These are phyloP conservation scores for Termitomyces sp. DNA, from an alignment of 768 basidiomycete genomes.

Conservation along the genomic window DNA sequence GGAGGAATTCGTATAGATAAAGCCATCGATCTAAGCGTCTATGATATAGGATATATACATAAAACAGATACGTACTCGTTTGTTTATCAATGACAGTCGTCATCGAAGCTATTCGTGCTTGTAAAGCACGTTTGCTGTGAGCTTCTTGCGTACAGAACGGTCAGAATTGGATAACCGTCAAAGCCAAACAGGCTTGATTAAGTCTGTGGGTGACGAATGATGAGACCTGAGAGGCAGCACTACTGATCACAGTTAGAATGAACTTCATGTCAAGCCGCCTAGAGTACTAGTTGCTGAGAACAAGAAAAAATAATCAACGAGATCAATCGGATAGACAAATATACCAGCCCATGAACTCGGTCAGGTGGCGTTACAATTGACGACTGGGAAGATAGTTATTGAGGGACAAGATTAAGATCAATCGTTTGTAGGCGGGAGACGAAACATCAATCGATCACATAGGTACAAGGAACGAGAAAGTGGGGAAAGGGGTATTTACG, in stretches of 20 bases:
- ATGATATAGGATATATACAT: too few relatives aligned
- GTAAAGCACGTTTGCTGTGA: not conserved
- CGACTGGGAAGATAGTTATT: not conserved
- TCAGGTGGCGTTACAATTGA: not conserved
- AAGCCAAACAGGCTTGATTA: not conserved
- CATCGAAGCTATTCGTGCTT: not conserved
- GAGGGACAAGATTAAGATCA: not conserved
- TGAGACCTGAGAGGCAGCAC: not conserved
- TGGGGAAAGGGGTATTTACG: conserved; percentile 5
- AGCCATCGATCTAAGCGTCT: not conserved
- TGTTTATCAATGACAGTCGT: not conserved
- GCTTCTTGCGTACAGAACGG: not conserved
- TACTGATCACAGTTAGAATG: not conserved
- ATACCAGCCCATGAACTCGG: not conserved
- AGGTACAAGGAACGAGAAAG: not conserved
- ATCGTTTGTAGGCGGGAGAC: not conserved
- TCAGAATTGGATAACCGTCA: not conserved
- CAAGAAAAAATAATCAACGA: not conserved
- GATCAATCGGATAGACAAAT: not conserved
- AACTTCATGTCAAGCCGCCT: not conserved
- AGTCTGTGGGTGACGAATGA: not conserved
- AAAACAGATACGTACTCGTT: not conserved
- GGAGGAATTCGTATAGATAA: too few relatives aligned
- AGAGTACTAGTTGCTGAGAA: not conserved
- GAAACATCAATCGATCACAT: not conserved